phyloP scores from a whole-genome alignment of 2,329 filamentous ascomycete genomes.

The Fusarium bulbicola region DNA sequence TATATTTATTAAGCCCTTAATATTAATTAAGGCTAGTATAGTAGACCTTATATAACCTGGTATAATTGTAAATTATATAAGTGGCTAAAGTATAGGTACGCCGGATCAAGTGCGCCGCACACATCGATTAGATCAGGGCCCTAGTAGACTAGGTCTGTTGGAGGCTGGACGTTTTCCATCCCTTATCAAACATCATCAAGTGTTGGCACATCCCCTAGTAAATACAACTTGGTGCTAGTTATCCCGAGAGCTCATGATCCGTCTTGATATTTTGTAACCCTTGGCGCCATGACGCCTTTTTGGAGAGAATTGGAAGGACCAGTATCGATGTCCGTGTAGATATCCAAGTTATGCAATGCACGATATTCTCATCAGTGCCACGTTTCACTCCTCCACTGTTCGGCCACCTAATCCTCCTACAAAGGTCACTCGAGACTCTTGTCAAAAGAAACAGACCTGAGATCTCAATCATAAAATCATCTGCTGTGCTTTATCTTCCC shows the following conservation, averaged over 20 bases:
- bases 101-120: too few species aligned
- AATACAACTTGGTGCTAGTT: background rate
- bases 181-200: background rate
- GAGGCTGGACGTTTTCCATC: background rate
- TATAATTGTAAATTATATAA: too few species aligned
- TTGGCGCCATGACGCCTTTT: background rate
- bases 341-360: background rate
- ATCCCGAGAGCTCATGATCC: too few species aligned
- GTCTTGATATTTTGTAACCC: background rate
- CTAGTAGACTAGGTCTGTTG: too few species aligned
- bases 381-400: background rate
- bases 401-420: background rate
- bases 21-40: too few species aligned
- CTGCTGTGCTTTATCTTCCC: background rate
- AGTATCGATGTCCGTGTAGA: background rate
- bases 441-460: background rate
- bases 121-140: too few species aligned
- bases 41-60: too few species aligned
- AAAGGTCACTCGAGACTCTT: background rate
- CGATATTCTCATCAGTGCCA: background rate
- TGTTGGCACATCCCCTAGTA: background rate
- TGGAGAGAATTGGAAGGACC: background rate
- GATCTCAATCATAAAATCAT: background rate
- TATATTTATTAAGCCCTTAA: too few species aligned
- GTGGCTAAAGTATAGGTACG: too few species aligned